Percentiles rank a stretch among this genome's conserved stretches.
Evolutionary conservation across 306 rosid species (phyloP).

Genomic region (Dryas alaskensis): DNA sequence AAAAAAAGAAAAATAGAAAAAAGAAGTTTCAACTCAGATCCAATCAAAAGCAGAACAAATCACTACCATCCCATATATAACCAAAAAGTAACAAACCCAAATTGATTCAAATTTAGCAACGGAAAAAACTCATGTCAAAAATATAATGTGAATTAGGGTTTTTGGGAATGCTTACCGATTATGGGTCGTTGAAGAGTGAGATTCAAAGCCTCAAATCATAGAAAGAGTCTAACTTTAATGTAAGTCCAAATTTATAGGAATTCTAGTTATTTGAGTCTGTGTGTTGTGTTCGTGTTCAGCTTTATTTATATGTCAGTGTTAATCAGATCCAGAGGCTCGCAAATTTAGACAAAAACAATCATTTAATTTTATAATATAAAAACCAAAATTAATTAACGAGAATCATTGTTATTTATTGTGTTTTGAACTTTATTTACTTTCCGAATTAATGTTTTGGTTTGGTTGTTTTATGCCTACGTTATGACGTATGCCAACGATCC

Average conservation of each 20-base stretch:
- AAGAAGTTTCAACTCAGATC: slow-evolving; percentile 5
- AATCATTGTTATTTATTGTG: slow-evolving; percentile 19
- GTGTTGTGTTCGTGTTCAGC: slow-evolving; percentile 24
- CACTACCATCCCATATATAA: slow-evolving; percentile 11
- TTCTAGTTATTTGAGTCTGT: slow-evolving; percentile 14
- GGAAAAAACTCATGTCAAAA: background rate
- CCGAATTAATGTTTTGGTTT: background rate
- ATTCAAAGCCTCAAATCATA: slow-evolving; percentile 37
- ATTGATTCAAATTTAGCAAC: slow-evolving; percentile 24
- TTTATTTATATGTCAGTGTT: slow-evolving; percentile 12
- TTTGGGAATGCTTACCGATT: slow-evolving; percentile 44
- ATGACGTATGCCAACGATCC: background rate
- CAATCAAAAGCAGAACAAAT: slow-evolving; percentile 32
- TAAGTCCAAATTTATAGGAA: slow-evolving; percentile 52
- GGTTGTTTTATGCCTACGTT: slow-evolving; percentile 3
- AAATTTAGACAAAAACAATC: slow-evolving; percentile 22
- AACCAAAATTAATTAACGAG: slow-evolving; percentile 3
- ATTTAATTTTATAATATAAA: background rate
- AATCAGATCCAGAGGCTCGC: slow-evolving; percentile 31
- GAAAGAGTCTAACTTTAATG: slow-evolving; percentile 25
- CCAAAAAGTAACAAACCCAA: slow-evolving; percentile 8
- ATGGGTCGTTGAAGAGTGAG: slow-evolving; percentile 39
- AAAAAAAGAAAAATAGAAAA: background rate
- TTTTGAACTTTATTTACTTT: slow-evolving; percentile 6
- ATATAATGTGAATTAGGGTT: slow-evolving; percentile 45